Evolutionary conservation across 2,329 filamentous ascomycete species (phyloP).

Genomic region (Chaetomium sp.): DNA sequence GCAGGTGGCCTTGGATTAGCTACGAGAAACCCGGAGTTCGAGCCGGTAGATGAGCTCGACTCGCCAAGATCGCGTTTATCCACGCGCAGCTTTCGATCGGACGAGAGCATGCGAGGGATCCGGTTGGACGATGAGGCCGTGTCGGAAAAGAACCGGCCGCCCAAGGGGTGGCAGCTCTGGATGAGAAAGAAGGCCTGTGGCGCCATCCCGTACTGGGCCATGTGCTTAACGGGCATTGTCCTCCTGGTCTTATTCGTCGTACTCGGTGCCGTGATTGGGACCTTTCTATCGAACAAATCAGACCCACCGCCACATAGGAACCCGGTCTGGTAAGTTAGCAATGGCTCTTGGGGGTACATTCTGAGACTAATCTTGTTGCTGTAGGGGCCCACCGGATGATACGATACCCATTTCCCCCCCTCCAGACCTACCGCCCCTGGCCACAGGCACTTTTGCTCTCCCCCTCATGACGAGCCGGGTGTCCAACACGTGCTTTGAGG

Average conservation of each 20-base stretch:
- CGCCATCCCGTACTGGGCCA: conserved; percentile 54
- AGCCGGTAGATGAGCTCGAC: conserved; percentile 49
- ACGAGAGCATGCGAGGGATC: conserved; percentile 48
- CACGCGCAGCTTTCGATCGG: conserved; percentile 44
- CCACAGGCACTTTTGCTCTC: conserved; percentile 51
- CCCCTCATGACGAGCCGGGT: conserved; percentile 44
- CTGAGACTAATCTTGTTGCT: conserved; percentile 7
- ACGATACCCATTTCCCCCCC: conserved; percentile 47
- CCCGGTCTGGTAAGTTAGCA: conserved; percentile 20
- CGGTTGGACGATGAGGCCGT: conserved; percentile 42
- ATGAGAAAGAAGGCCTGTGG: conserved; percentile 52
- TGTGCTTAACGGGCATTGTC: conserved; percentile 43
- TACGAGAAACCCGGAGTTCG: conserved; percentile 56
- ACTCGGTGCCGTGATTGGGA: conserved; percentile 51
- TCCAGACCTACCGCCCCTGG: conserved; percentile 44
- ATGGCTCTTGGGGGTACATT: background rate
- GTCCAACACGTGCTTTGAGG: conserved; percentile 51
- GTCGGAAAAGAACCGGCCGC: conserved; percentile 42
- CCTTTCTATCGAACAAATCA: conserved; percentile 32
- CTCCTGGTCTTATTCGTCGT: conserved; percentile 49
- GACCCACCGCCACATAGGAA: conserved; percentile 22
- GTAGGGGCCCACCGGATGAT: conserved; percentile 31
- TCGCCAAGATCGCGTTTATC: conserved; percentile 46
- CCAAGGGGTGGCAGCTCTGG: conserved; percentile 46
- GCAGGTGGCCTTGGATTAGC: conserved; percentile 56